phyloP scores from a whole-genome alignment of 1,139 yeast species.

The Yamadazyma aaseri region DNA sequence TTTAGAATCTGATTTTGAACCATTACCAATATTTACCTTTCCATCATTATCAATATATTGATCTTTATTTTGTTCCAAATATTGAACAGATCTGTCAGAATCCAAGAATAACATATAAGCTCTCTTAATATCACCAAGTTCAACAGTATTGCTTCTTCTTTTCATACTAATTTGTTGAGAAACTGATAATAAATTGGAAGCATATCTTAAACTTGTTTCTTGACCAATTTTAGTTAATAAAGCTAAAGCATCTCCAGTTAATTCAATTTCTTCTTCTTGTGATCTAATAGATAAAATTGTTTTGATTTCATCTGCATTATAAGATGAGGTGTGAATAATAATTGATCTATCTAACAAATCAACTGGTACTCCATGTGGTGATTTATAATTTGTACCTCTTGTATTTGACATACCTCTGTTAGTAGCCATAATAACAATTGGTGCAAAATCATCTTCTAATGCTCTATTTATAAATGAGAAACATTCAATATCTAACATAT shows the following conservation, averaged over 20 bases:
- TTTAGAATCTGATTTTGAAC: slow-evolving; percentile 1
- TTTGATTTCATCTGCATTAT: slow-evolving; percentile 78
- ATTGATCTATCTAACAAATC: slow-evolving; percentile 93
- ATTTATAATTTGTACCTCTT: slow-evolving; percentile 89
- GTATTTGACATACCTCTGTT: slow-evolving; percentile 92
- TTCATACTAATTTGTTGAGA: slow-evolving; percentile 82
- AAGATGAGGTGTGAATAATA: slow-evolving; percentile 81
- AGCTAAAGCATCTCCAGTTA: slow-evolving; percentile 80
- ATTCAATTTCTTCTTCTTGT: slow-evolving; percentile 93
- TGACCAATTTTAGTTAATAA: slow-evolving; percentile 88
- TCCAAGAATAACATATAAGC: slow-evolving; percentile 87
- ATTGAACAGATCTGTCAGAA: slow-evolving; percentile 81
- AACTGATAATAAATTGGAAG: slow-evolving; percentile 86
- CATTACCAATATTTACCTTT: slow-evolving; percentile 50
- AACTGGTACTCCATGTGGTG: slow-evolving; percentile 95
- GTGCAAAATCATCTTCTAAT: slow-evolving; percentile 93
- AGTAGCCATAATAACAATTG: slow-evolving; percentile 98
- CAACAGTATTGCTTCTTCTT: slow-evolving; percentile 71
- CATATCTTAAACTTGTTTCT: slow-evolving; percentile 91
- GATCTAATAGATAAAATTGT: slow-evolving; percentile 88
- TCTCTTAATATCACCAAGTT: slow-evolving; percentile 81
- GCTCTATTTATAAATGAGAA: slow-evolving; percentile 96
- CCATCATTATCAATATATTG: slow-evolving; percentile 77
- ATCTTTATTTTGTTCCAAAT: slow-evolving; percentile 62
- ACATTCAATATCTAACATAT: slow-evolving; percentile 97